Conservation (phyloP, 805 yeast genomes). For the Candida insectorum region DNA sequence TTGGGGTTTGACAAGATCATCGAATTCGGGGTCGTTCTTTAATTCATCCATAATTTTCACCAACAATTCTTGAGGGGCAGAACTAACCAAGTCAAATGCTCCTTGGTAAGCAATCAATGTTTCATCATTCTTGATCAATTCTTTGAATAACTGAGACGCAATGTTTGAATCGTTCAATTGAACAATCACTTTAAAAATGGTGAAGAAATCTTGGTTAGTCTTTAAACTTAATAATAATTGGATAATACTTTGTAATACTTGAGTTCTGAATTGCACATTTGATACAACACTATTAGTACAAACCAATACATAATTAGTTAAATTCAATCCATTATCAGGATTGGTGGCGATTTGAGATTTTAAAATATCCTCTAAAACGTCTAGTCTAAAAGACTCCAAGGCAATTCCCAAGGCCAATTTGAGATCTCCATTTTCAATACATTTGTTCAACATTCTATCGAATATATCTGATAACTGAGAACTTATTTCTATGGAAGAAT, state of each 20-base stretch:
- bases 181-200: constrained; percentile 80
- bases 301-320: constrained; percentile 72
- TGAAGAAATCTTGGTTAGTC: constrained; percentile 70
- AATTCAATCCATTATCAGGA: constrained; percentile 45
- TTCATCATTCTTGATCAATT: constrained; percentile 50
- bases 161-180: constrained; percentile 75
- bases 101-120: constrained; percentile 78
- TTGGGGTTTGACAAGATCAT: constrained; percentile 18
- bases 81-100: constrained; percentile 88
- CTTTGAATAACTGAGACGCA: constrained; percentile 67
- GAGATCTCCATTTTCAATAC: constrained; percentile 66
- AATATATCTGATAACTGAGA: constrained; percentile 65
- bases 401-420: constrained; percentile 88
- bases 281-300: constrained; percentile 67
- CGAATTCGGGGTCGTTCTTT: constrained; percentile 26
- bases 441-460: constrained; percentile 82
- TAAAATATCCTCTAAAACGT: constrained; percentile 65
- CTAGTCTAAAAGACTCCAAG: constrained; percentile 82
- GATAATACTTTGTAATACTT: constrained; percentile 62
- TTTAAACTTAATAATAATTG: constrained; percentile 52
- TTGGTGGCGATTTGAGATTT: constrained; percentile 41
- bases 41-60: constrained; percentile 49
- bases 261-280: constrained; percentile 62
- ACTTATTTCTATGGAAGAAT: constrained; percentile 42
- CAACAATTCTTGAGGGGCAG: constrained; percentile 87